Percentiles rank a stretch among this genome's conserved stretches.
Evolutionary conservation across 2,329 filamentous ascomycete species (phyloP).

Genomic region (Hypoxylon sp.): DNA sequence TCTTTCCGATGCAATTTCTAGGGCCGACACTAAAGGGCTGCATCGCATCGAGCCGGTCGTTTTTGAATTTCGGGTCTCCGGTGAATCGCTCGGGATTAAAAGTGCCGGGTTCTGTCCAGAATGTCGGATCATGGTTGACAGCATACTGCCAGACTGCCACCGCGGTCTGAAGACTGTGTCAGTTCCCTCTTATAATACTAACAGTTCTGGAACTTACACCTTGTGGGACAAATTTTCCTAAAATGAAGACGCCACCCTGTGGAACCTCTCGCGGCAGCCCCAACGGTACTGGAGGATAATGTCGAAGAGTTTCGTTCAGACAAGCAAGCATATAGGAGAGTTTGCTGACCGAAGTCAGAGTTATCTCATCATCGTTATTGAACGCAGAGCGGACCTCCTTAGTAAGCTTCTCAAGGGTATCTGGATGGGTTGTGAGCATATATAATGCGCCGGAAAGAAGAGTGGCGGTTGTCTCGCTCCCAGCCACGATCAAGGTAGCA

Average conservation of each 20-base stretch:
- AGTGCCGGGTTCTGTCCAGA: conserved; percentile 51
- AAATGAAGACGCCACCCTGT: conserved; percentile 32
- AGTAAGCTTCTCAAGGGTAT: conserved; percentile 45
- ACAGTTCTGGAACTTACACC: conserved; percentile 22
- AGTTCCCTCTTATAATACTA: background rate
- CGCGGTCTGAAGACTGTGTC: conserved; percentile 47
- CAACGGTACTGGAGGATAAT: conserved; percentile 48
- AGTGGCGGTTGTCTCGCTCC: conserved; percentile 36
- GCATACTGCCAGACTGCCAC: conserved; percentile 56
- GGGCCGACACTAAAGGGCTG: conserved; percentile 60
- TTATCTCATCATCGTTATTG: conserved; percentile 49
- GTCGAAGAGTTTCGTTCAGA: conserved; percentile 52
- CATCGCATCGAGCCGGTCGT: conserved; percentile 54
- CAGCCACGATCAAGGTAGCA: conserved; percentile 27
- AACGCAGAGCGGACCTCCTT: conserved; percentile 52
- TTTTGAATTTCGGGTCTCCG: conserved; percentile 48
- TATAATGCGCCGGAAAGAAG: conserved; percentile 41
- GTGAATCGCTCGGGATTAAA: conserved; percentile 61
- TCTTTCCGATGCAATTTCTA: conserved; percentile 60
- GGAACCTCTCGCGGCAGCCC: conserved; percentile 31
- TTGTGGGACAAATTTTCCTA: conserved; percentile 30
- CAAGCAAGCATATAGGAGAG: conserved; percentile 52
- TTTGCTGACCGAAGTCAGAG: conserved; percentile 42
- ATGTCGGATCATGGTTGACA: conserved; percentile 54
- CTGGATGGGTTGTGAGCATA: conserved; percentile 47